Evolutionary conservation across 1,139 yeast genomes (phyloP).

Genomic region (Pichia norvegensis): DNA sequence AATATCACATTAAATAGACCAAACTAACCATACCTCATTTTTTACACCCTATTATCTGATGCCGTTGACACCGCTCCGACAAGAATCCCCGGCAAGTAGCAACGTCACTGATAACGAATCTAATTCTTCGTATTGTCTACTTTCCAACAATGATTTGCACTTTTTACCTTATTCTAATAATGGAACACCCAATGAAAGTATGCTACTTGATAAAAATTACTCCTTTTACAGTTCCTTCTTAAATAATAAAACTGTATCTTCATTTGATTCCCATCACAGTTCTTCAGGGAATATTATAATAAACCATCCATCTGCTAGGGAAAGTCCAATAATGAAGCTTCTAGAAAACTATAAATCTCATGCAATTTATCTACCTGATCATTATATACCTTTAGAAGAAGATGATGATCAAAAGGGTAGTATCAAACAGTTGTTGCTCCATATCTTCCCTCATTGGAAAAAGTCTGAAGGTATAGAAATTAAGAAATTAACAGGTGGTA

Average conservation of each 20-base stretch:
- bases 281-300: neutral
- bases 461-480: constrained; percentile 18
- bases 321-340: constrained; percentile 14
- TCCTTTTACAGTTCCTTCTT: constrained; percentile 13
- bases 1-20: neutral
- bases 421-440: constrained; percentile 18
- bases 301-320: neutral
- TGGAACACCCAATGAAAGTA: neutral
- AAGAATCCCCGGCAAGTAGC: neutral
- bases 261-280: constrained; percentile 8
- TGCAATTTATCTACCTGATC: constrained; percentile 26
- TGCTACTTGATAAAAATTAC: constrained; percentile 2
- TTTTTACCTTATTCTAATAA: constrained; percentile 21
- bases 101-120: constrained; percentile 8
- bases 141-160: constrained; percentile 26
- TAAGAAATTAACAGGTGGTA: constrained; percentile 60
- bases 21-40: too few relatives aligned
- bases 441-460: constrained; percentile 27
- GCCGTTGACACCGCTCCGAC: constrained; percentile 1
- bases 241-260: constrained; percentile 17
- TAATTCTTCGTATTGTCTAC: constrained; percentile 22
- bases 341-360: constrained; percentile 25
- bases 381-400: constrained; percentile 21
- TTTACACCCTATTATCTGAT: too few relatives aligned
- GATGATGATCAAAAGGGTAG: constrained; percentile 14